phyloP scores from a whole-genome alignment of 805 yeast species.

The Metschnikowia similis region DNA sequence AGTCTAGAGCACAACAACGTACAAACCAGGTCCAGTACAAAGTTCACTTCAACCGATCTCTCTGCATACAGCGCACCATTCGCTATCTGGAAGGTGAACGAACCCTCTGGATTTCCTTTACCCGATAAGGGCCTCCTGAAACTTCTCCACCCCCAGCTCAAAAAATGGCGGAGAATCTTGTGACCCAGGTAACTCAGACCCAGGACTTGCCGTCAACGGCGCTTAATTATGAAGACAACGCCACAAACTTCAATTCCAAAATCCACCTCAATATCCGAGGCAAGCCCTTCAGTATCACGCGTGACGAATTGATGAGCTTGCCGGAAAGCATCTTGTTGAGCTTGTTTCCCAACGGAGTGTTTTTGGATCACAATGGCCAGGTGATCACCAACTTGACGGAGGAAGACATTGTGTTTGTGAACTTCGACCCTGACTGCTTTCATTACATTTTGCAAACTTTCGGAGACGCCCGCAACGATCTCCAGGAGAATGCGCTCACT shows the following conservation, averaged over 20 bases:
- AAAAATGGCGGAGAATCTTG: slow-evolving; percentile 45
- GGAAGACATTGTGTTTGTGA: slow-evolving; percentile 73
- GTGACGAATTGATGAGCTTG: slow-evolving; percentile 85
- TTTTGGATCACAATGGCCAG: slow-evolving; percentile 70
- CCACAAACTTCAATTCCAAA: slow-evolving; percentile 52
- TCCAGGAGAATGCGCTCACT: slow-evolving; percentile 29
- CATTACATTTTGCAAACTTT: slow-evolving; percentile 75
- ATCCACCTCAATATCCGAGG: slow-evolving; percentile 81
- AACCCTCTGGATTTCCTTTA: slow-evolving; percentile 10
- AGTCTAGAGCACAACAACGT: slow-evolving; percentile 1
- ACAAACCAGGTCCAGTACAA: neutral
- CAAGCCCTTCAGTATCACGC: slow-evolving; percentile 62
- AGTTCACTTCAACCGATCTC: neutral
- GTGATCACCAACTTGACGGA: slow-evolving; percentile 77
- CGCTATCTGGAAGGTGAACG: slow-evolving; percentile 18
- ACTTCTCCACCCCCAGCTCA: neutral
- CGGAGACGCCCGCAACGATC: slow-evolving; percentile 61
- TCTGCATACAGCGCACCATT: neutral
- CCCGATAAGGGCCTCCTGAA: neutral
- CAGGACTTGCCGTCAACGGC: slow-evolving; percentile 28
- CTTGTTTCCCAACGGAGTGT: slow-evolving; percentile 86
- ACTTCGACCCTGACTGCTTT: slow-evolving; percentile 83
- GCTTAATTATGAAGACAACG: slow-evolving; percentile 20
- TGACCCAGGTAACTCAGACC: slow-evolving; percentile 69
- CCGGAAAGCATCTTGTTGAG: slow-evolving; percentile 89